phyloP scores from a whole-genome alignment of 352 stramenopile species.

The Phytophthora citricola region DNA sequence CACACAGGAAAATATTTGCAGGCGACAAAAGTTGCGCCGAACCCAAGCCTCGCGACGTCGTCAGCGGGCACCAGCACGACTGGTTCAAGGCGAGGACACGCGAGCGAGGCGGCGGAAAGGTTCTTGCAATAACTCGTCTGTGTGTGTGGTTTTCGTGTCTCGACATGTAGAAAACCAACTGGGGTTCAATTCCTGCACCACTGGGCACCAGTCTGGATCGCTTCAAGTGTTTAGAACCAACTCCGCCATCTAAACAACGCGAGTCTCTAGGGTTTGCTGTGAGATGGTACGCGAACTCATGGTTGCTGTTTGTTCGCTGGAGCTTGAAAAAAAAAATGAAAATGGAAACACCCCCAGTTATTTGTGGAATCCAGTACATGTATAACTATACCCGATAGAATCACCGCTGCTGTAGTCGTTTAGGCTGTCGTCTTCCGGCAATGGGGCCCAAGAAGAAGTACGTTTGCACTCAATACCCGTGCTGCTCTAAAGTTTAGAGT shows the following conservation, averaged over 20 bases:
- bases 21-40: conserved; percentile 15
- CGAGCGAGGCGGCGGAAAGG: neutral
- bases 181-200: conserved; percentile 5
- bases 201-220: neutral
- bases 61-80: conserved; percentile 3
- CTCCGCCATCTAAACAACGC: neutral
- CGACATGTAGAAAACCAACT: conserved; percentile 9
- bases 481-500: no score
- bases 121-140: neutral
- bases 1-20: conserved; percentile 22
- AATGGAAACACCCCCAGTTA: conserved; percentile 12
- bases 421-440: neutral
- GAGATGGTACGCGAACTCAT: neutral
- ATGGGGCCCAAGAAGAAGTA: conserved; percentile 63
- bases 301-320: no score
- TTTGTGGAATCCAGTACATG: conserved; percentile 6
- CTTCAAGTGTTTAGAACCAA: neutral
- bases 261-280: neutral
- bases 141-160: neutral
- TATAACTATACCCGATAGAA: no score
- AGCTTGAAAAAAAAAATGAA: no score
- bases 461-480: conserved; percentile 5
- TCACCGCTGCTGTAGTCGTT: no score
- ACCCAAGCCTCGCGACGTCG: conserved; percentile 16
- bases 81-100: conserved; percentile 5